Evolutionary conservation across 345 rosid genomes (phyloP).

Genomic region (Gossypium ekmanianum): DNA sequence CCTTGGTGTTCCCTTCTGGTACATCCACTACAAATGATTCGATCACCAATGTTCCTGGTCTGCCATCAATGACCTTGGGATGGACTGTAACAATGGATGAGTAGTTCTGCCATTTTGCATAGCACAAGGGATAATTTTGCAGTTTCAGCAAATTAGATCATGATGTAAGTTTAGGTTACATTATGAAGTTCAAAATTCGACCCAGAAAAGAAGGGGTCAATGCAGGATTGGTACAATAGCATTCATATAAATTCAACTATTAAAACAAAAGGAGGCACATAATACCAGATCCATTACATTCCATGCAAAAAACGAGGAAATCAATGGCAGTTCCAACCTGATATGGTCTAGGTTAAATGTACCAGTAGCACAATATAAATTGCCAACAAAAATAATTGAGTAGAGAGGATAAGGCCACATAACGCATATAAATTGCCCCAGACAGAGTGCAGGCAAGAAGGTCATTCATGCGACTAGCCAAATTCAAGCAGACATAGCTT

Average conservation of each 20-base stretch:
- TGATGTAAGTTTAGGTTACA: neutral
- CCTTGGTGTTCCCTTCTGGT: constrained; percentile 92
- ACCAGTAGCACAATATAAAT: neutral
- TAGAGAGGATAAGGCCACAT: neutral
- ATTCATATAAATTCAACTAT: neutral
- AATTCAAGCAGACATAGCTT: neutral
- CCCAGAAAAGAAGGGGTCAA: neutral
- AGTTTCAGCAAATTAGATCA: neutral
- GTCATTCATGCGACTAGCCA: neutral
- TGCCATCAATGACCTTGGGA: constrained; percentile 77
- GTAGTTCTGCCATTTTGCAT: constrained; percentile 58
- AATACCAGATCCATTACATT: neutral
- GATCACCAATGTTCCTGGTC: constrained; percentile 74
- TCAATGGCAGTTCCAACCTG: neutral
- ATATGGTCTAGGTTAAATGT: neutral
- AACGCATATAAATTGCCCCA: neutral
- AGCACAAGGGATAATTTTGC: neutral
- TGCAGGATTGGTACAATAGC: neutral
- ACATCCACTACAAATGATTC: constrained; percentile 94
- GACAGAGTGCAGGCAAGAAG: neutral
- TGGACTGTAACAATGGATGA: constrained; percentile 85
- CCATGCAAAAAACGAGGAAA: neutral
- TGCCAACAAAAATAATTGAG: neutral
- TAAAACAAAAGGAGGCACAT: neutral
- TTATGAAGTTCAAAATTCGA: neutral